These are phyloP conservation scores for Cordyceps militaris DNA, from an alignment of 2,329 filamentous ascomycete species.

Conservation along the genomic window DNA sequence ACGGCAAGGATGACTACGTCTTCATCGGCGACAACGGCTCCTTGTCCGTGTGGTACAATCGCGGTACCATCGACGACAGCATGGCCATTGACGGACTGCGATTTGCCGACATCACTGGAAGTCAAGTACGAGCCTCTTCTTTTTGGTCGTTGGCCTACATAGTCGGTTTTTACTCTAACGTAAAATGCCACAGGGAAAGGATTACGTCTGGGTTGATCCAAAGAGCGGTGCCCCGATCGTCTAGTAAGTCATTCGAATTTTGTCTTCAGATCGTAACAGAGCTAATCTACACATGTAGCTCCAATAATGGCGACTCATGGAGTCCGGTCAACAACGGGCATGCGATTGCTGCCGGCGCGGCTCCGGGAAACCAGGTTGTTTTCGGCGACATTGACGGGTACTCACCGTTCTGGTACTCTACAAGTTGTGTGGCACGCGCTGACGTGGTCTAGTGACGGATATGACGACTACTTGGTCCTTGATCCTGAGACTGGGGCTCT, in stretches of 20 bases:
- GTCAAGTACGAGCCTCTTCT: neutral
- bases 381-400: conserved; percentile 17
- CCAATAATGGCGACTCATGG: conserved; percentile 3
- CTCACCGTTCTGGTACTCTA: neutral
- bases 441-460: conserved; percentile 9
- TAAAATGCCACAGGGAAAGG: neutral
- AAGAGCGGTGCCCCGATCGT: conserved; percentile 8
- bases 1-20: conserved; percentile 15
- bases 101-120: conserved; percentile 15
- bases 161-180: neutral
- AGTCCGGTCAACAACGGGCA: conserved; percentile 1
- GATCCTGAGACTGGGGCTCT: conserved; percentile 13
- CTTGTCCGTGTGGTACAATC: conserved; percentile 15
- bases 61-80: conserved; percentile 9
- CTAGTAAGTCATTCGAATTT: neutral
- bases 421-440: neutral
- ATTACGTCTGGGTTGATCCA: conserved; percentile 18
- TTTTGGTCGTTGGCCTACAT: neutral
- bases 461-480: conserved; percentile 14
- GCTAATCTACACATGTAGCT: neutral
- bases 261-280: neutral
- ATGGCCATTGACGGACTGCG: conserved; percentile 14
- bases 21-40: conserved; percentile 11
- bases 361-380: conserved; percentile 8
- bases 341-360: conserved; percentile 13